These are phyloP conservation scores for Talaromyces pinophilus DNA, from an alignment of 2,329 filamentous ascomycete genomes.

Conservation along the genomic window DNA sequence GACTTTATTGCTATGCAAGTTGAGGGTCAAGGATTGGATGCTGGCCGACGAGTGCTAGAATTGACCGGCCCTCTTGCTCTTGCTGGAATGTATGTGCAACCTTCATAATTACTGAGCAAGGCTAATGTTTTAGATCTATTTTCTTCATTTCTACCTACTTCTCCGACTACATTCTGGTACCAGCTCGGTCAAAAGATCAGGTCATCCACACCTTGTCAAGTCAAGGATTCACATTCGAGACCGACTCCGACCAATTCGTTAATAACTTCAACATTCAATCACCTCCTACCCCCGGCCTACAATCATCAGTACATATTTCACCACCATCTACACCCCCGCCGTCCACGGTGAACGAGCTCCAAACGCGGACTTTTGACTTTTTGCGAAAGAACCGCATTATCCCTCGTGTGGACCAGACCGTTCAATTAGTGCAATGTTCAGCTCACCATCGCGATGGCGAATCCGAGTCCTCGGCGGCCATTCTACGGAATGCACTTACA, in stretches of 20 bases:
- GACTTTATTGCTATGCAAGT: constrained; percentile 88
- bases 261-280: constrained; percentile 53
- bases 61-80: constrained; percentile 86
- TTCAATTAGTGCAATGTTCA: constrained; percentile 80
- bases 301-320: constrained; percentile 31
- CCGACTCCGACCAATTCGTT: constrained; percentile 67
- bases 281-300: constrained; percentile 40
- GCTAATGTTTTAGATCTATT: constrained; percentile 62
- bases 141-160: constrained; percentile 99
- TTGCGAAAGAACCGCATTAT: constrained; percentile 75
- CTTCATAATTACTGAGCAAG: neutral
- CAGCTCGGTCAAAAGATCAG: constrained; percentile 68
- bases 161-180: constrained; percentile 93
- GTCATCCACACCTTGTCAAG: constrained; percentile 76
- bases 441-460: constrained; percentile 53
- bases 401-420: constrained; percentile 66
- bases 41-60: constrained; percentile 86
- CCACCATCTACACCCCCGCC: constrained; percentile 72
- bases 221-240: constrained; percentile 81
- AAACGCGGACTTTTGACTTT: constrained; percentile 78
- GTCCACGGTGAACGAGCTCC: constrained; percentile 74
- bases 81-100: constrained; percentile 69
- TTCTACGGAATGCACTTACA: constrained; percentile 43
- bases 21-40: constrained; percentile 84
- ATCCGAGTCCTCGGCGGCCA: constrained; percentile 41